Evolutionary conservation across 768 basidiomycete genomes (phyloP), one percentile per base, ranked within the genome.

Genomic region (Psilocybe cyanescens): DNA sequence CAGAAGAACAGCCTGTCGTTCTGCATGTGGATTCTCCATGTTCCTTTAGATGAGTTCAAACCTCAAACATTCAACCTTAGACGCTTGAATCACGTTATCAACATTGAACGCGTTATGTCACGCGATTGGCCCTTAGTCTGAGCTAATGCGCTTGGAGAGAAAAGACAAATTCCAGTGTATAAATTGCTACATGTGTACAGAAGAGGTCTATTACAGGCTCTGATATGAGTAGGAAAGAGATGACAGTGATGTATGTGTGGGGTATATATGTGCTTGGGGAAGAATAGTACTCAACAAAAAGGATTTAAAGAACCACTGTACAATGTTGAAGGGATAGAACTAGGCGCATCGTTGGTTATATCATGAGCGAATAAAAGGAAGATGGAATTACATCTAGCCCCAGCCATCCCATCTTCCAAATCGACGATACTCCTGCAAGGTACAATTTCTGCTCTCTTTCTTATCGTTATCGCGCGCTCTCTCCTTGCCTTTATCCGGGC

Each of bases 21-120:
- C 94, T 54, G 93, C 92, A 67, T 98, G 95, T 19, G 95, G 95
- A 73, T 97, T 97, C 76, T 97, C 94, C 95, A 97, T 97, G 4
- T 33, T 17, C 16, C 16, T 9, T 35, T 28, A 44, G 41, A 44
- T 35, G 41, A 12, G 41, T 44, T 44, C 41, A 44, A n/a, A 12
- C 8, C 7, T 35, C 9, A 9, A 35, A 9, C 7, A 35, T 35
- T 35, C 33, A 35, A 35, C 57, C 56, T 53, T 55, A 37, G 46
- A 12, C 19, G 16, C 4, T 49, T 8, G 57, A 46, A 54, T 58
- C 57, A 53, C 46, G 39, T 31, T 39, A 47, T 17, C 48, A 29
- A 9, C 48, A 30, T 17, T 57, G 33, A 45, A 60, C 58, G 58
- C 58, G 63, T 64, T 55, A 55, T 50, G 62, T 63, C 62, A 63